A percentile compares a stretch with the other conserved stretches of the same genome.
These are phyloP conservation scores for Teunomyces atbi DNA, from an alignment of 805 yeast species.

Conservation along the genomic window DNA sequence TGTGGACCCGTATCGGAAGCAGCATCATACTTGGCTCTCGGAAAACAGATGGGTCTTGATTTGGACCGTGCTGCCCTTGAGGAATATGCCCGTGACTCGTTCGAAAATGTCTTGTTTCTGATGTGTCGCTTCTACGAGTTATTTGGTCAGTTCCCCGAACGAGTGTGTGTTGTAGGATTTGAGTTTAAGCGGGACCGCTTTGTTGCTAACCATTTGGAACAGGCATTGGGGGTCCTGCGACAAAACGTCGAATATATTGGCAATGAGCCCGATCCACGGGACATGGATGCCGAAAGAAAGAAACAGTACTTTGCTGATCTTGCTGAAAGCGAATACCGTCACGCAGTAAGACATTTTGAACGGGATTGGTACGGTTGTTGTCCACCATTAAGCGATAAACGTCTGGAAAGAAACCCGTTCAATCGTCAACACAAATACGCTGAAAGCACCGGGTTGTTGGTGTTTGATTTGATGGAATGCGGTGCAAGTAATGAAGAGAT, in stretches of 20 bases:
- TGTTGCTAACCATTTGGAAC: slow-evolving; percentile 47
- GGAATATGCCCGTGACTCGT: slow-evolving; percentile 76
- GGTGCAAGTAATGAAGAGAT: not conserved
- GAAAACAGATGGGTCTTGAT: slow-evolving; percentile 24
- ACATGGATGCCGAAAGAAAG: slow-evolving; percentile 17
- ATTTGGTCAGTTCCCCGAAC: slow-evolving; percentile 46
- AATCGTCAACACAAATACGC: slow-evolving; percentile 4
- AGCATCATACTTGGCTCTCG: slow-evolving; percentile 51
- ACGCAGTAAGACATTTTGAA: slow-evolving; percentile 54
- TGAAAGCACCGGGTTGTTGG: not conserved
- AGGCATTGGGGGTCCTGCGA: slow-evolving; percentile 44
- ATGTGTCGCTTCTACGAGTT: slow-evolving; percentile 51
- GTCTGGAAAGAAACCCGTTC: slow-evolving; percentile 56
- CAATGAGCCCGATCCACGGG: slow-evolving; percentile 52
- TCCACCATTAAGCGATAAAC: slow-evolving; percentile 47
- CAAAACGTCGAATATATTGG: slow-evolving; percentile 50
- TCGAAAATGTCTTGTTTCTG: slow-evolving; percentile 70
- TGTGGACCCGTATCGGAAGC: slow-evolving; percentile 62
- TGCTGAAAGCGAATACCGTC: slow-evolving; percentile 45
- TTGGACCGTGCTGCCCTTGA: slow-evolving; percentile 45
- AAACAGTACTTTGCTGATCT: slow-evolving; percentile 47
- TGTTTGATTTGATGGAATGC: not conserved
- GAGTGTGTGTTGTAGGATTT: slow-evolving; percentile 64
- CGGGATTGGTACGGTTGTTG: slow-evolving; percentile 59
- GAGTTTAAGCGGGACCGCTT: slow-evolving; percentile 70